phyloP scores from a whole-genome alignment of 768 basidiomycete species.

The Rubroboletus pulcherrimus region DNA sequence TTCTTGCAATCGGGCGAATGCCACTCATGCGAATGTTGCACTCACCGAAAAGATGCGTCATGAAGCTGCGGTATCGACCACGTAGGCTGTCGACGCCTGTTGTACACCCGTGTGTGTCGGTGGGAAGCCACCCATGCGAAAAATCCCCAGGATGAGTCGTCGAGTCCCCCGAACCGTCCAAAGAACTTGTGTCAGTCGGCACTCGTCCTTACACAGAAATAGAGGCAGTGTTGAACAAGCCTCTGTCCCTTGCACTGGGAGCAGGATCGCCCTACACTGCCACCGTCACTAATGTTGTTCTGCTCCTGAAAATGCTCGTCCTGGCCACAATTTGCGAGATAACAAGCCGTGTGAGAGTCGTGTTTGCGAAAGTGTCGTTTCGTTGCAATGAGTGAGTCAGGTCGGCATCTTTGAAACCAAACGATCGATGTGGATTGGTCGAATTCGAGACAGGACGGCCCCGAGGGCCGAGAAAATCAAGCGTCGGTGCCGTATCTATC shows the following conservation, averaged over 20 bases:
- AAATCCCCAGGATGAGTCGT: not conserved
- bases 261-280: constrained; percentile 2
- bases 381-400: not conserved
- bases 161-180: not conserved
- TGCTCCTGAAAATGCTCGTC: not conserved
- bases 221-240: constrained; percentile 5
- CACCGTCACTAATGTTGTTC: not conserved
- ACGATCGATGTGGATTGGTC: not conserved
- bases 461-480: constrained; percentile 1
- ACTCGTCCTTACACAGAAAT: too few species aligned
- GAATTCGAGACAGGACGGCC: not conserved
- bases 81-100: not conserved
- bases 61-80: not conserved
- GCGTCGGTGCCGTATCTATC: constrained; percentile 5
- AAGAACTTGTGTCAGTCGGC: not conserved
- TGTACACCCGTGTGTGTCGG: not conserved
- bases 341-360: not conserved
- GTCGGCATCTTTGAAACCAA: not conserved
- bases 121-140: too few species aligned
- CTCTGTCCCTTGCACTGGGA: not conserved
- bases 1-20: not conserved
- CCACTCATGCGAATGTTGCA: not conserved
- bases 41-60: not conserved
- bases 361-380: not conserved
- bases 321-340: not conserved